Base-by-base conservation (phyloP, 768 basidiomycete genomes). In the Melanogaster broomeanus region DNA sequence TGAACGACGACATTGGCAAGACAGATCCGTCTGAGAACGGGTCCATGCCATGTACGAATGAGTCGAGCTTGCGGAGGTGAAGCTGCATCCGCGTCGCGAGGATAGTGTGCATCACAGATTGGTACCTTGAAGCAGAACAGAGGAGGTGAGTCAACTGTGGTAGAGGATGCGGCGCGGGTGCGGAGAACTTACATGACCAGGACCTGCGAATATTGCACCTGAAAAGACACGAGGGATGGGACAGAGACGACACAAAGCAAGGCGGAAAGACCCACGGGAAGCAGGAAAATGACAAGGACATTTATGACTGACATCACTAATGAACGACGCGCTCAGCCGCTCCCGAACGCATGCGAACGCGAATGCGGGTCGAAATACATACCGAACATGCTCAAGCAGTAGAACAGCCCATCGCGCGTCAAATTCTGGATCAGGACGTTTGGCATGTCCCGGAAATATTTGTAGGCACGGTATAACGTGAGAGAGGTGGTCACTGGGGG, bases 51-150 rank as follows among this genome's bases (percentile, higher is more conserved):
- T n/a, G n/a, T n/a, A n/a, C n/a, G n/a, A n/a, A n/a, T n/a, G n/a
- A n/a, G n/a, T 41, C 48, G 8, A 42, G 10, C 40, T 49, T 49
- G 38, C 38, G 41, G n/a, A 49, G 41, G 31, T 41, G 28, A 5
- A 49, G 27, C 16, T 49, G 48, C 48, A 49, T 49, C 9, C 48
- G 38, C 12, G 39, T 41, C 12, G 41, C 48, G 7, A 49, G 39
- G 9, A 49, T 42, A 0, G 48, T 49, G 39, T 49, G 48, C 48
- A 49, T 42, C 5, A 41, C 41, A 11, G 30, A 25, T 35, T 49
- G 48, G 25, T 37, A 48, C 16, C 46, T 48, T n/a, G 12, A 13
- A 27, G 25, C 21, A 16, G 30, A n/a, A 18, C n/a, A 16, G 10
- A 11, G 9, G 28, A 30, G 28, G 10, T 12, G 12, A 9, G 12